Evolutionary conservation across 176 grass and related monocot genomes (phyloP), one percentile per base, ranked within the genome.

Genomic region (Cenchrus fungigraminus): DNA sequence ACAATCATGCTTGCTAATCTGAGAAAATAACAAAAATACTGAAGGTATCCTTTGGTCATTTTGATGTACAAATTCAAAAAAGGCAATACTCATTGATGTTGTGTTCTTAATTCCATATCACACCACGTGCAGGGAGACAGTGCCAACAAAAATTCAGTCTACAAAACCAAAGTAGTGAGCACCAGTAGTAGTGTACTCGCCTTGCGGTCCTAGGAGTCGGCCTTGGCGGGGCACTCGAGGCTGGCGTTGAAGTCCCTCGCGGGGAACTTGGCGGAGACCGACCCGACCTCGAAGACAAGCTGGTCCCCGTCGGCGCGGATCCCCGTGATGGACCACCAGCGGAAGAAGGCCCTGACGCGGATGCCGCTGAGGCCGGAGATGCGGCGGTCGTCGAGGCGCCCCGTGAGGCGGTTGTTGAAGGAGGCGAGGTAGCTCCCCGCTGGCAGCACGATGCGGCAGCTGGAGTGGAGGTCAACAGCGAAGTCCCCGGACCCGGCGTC

Each of bases 311-410:
- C 83, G 71, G 90, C 86, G 85, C 86, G 85, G 74, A 91, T 91
- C 54, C 85, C 90, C 9, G 86, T 85, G 86, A 91, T 91, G 65
- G 90, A 82, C 85, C 85, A 91, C 90, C 90, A 91, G 68, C 90
- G 77, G 83, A 81, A 91, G 90, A 91, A 88, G 20, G 90, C 90
- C 82, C 58, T 71, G 82, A 91, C 90, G 64, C 82, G 40, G 90
- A 91, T 91, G 77, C 85, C 90, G 77, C 40, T 72, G 80, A 91
- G 90, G 4, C 90, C 85, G 5, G 82, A 86, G 71, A 91, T 91
- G 28, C 64, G 86, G 54, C 82, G 64, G 54, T 88, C 81, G 55
- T 44, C 78, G 86, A 91, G 89, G n/a, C 32, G 80, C 15, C 89
- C 89, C 32, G 89, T 84, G 82, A 91, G 76, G 53, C 77, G 85